Evolutionary conservation across 768 basidiomycete species (phyloP), one percentile per base, ranked within the genome.

Genomic region (Tricholomella constricta): DNA sequence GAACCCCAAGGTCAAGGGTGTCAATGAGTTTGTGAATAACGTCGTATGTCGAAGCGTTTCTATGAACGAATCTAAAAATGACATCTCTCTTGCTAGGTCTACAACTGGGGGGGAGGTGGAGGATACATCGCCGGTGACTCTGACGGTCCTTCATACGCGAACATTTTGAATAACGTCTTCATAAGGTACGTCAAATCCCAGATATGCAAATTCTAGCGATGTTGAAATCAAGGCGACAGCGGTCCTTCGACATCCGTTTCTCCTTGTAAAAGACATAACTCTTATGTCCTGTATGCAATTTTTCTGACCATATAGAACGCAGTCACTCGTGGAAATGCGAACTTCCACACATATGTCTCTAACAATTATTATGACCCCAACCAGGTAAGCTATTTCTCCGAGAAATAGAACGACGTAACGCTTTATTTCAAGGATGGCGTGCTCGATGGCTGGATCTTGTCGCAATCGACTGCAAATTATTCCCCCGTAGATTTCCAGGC

Each of bases 111-210:
- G 26, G 65, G 61, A 26, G 69, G 69, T 23, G 69, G 69, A 27
- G 67, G 70, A 19, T 72, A 71, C 45, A 72, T 71, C 41, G 70
- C 69, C 27, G 71, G 71, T 27, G 71, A 72, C 45, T 71, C 69
- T n/a, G 70, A 25, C 20, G 71, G 70, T 2, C 55, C 55, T 2
- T 71, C 70, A 0, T 61, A 66, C 42, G 69, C 71, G 25, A 72
- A 72, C 50, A 72, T 72, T 45, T 38, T 69, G 19, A 69, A 67
- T 34, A 72, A 71, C 48, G 58, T 70, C 11, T 72, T 71, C 61
- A 71, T 72, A 25, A 70, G 66, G 66, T 67, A 20, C 10, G 43
- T 20, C 1, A 25, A 19, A 20, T 25, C 2, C n/a, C 9, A 11
- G 14, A 35, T 10, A n/a, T 1, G 31, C 15, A 4, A 14, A 19